A percentile compares a stretch with the other conserved stretches of the same genome.
Conservation (phyloP, 2,329 filamentous ascomycete species). For the Amauroascus niger region DNA sequence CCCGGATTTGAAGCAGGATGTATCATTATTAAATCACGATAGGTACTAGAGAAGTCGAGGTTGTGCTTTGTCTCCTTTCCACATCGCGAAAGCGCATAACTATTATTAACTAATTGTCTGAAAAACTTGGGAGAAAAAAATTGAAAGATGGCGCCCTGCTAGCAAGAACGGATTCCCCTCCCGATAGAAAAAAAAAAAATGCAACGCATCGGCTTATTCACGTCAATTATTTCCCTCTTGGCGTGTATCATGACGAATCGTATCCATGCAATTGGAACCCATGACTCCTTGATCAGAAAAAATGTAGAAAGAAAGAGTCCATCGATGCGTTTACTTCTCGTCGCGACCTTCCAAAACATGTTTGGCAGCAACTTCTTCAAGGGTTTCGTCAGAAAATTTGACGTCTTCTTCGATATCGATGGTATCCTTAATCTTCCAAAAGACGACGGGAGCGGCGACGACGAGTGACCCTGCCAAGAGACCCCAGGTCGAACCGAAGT, state of each 20-base stretch:
- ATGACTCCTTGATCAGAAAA: background rate
- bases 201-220: background rate
- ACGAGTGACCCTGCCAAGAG: slow-evolving; percentile 64
- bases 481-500: slow-evolving; percentile 69
- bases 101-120: background rate
- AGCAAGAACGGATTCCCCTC: background rate
- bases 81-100: background rate
- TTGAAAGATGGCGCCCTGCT: background rate
- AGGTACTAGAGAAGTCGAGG: background rate
- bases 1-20: background rate
- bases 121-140: background rate
- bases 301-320: background rate
- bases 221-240: background rate
- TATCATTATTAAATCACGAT: slow-evolving; percentile 3
- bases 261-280: background rate
- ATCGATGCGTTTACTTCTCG: background rate
- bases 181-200: background rate
- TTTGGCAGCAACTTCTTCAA: slow-evolving; percentile 51
- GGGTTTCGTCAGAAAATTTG: slow-evolving; percentile 72
- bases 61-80: background rate
- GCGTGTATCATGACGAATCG: background rate
- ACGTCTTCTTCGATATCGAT: slow-evolving; percentile 72
- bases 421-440: slow-evolving; percentile 70
- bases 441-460: slow-evolving; percentile 68
- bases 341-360: slow-evolving; percentile 9